Evolutionary conservation across 2,329 filamentous ascomycete genomes (phyloP), one percentile per base, ranked within the genome.

Genomic region (Torrubiella hemipterigena): DNA sequence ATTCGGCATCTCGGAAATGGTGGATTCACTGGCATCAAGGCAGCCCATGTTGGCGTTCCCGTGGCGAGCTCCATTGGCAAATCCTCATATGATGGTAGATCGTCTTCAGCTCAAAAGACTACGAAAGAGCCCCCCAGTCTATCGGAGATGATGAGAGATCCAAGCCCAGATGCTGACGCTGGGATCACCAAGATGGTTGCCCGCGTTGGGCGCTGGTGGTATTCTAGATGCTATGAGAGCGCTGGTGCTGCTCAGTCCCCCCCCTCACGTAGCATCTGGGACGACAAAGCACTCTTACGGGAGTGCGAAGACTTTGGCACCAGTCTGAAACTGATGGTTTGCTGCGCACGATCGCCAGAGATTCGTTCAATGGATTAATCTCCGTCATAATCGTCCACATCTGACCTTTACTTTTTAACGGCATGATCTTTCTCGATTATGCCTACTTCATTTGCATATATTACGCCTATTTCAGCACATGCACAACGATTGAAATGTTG

Each of bases 201-300:
- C 12, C 80, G 77, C 39, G 89, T 96, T 9, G 89, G 86, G 3
- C 72, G 91, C 26, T 96, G 89, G 85, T 98, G 91, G 91, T 96
- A 94, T 56, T 82, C 76, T 8, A 75, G 81, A 31, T 95, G 89
- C 61, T 96, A 95, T 52, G 89, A 95, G 56, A 73, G 69, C 34
- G 66, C 70, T 5, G 63, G 77, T 7, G 54, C 71, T n/a, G 36
- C 40, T 21, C n/a, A n/a, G n/a, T n/a, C n/a, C n/a, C n/a, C n/a
- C n/a, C n/a, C n/a, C n/a, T n/a, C n/a, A n/a, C n/a, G n/a, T n/a
- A 72, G 81, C 51, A 82, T 96, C 42, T 96, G 87, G 80, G 69
- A 67, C 28, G 81, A 95, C 49, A 72, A 68, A 33, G 67, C 68
- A 8, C 58, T 96, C 17, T 61, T 96, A 28, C 63, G 73, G 12